Evolutionary conservation across 2,329 filamentous ascomycete genomes (phyloP).

Genomic region (Dothistroma septosporum): DNA sequence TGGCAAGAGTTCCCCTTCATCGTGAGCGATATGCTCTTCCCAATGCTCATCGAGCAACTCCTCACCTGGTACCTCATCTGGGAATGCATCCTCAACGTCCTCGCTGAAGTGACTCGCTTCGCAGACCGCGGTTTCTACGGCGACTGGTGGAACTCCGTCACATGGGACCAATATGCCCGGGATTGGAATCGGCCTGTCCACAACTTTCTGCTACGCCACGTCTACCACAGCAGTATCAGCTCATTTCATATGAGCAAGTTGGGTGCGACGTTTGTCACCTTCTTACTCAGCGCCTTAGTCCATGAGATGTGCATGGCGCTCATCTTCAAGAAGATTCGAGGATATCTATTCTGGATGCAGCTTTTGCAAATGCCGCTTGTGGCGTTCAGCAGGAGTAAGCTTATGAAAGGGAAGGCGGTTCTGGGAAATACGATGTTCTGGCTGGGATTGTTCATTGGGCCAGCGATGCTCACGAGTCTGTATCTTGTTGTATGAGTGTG

Average conservation of each 20-base stretch:
- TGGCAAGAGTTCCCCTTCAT: conserved; percentile 69
- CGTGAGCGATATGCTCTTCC: conserved; percentile 70
- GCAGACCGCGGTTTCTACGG: conserved; percentile 51
- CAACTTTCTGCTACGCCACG: conserved; percentile 71
- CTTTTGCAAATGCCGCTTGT: conserved; percentile 71
- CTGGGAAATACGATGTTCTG: conserved; percentile 74
- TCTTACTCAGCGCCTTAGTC: conserved; percentile 65
- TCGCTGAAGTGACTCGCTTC: conserved; percentile 72
- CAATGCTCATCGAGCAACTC: conserved; percentile 73
- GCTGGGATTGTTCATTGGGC: conserved; percentile 72
- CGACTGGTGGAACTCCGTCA: conserved; percentile 46
- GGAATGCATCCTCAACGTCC: conserved; percentile 63
- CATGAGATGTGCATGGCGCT: conserved; percentile 79
- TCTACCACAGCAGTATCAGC: conserved; percentile 74
- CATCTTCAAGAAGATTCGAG: conserved; percentile 71
- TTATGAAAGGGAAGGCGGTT: conserved; percentile 58
- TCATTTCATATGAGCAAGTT: conserved; percentile 66
- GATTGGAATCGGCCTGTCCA: conserved; percentile 82
- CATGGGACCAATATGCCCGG: conserved; percentile 72
- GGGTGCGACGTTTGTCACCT: conserved; percentile 70
- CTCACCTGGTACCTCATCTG: conserved; percentile 79
- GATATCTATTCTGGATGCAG: conserved; percentile 69
- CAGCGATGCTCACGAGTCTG: conserved; percentile 57
- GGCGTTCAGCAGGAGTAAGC: conserved; percentile 60
- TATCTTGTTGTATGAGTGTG: conserved; percentile 41